Percentiles rank a stretch among this genome's conserved stretches.
These are phyloP conservation scores for Boletus vinaceobasis DNA, from an alignment of 768 basidiomycete species.

Conservation along the genomic window DNA sequence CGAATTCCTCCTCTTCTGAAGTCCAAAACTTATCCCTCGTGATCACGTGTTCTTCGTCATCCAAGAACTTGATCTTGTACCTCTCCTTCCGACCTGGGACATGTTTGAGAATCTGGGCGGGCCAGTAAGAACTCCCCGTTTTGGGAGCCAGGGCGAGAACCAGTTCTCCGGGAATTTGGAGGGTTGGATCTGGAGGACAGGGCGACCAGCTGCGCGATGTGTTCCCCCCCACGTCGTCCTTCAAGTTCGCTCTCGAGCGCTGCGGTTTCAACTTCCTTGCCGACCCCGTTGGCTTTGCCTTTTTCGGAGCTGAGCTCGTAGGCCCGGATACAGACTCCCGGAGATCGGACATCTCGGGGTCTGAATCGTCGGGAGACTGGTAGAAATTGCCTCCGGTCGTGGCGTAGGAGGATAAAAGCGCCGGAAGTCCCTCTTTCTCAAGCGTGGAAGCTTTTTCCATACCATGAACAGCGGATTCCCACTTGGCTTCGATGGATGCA, in stretches of 20 bases:
- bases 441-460: slow-evolving; percentile 43
- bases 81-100: slow-evolving; percentile 37
- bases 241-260: slow-evolving; percentile 16
- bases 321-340: slow-evolving; percentile 1
- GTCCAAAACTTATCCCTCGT: slow-evolving; percentile 56
- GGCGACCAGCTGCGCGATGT: slow-evolving; percentile 33
- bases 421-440: slow-evolving; percentile 49
- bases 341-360: slow-evolving; percentile 14
- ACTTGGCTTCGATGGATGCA: slow-evolving; percentile 34
- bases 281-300: slow-evolving; percentile 7
- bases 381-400: slow-evolving; percentile 17
- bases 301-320: neutral
- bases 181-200: slow-evolving; percentile 44
- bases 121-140: slow-evolving; percentile 54
- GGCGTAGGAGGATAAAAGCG: slow-evolving; percentile 33
- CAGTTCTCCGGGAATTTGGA: slow-evolving; percentile 66
- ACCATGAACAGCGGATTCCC: slow-evolving; percentile 46
- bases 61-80: slow-evolving; percentile 61
- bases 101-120: slow-evolving; percentile 57
- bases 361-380: slow-evolving; percentile 28
- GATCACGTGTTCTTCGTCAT: slow-evolving; percentile 40
- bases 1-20: slow-evolving; percentile 57
- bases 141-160: slow-evolving; percentile 46
- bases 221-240: slow-evolving; percentile 8
- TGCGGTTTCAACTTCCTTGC: slow-evolving; percentile 14